Base-by-base conservation (phyloP, 352 stramenopile genomes). In the Phytophthora crassamura region DNA sequence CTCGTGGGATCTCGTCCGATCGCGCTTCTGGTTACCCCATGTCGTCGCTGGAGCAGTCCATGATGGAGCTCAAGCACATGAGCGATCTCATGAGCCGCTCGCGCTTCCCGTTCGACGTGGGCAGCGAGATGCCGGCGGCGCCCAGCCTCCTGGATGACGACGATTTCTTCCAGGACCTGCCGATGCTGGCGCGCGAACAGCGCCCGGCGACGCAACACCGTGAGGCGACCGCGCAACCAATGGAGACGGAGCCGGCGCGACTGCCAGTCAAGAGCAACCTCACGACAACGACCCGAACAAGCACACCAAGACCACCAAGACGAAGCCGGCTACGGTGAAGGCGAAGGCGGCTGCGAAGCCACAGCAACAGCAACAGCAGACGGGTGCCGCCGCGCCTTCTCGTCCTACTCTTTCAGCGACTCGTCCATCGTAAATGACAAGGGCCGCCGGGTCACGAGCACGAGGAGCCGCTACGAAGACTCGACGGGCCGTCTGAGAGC, bases 161-260 rank as follows among this genome's bases (percentile, higher is more conserved):
- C 53, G 75, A 80, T 6, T 87, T 84, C 66, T 87, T 84, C 70
- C 59, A 72, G n/a, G 78, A 87, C 53, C 54, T 87, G n/a, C 57
- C 67, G 14, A 36, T 70, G 6, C 51, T 54, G 47, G 54, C 42
- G 20, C 53, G 64, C 35, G 53, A 72, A 15, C 57, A 72, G 54
- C 12, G 59, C 45, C 22, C 30, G n/a, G 18, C 53, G 10, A 56
- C 33, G 14, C 18, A 51, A 11, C 25, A 68, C 34, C 8, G 46
- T 36, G 20, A 53, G 11, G 30, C 41, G 30, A 28, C 22, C 18
- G 45, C 11, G 25, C 45, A 51, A 15, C 12, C 45, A 20, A 33
- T 48, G 41, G 41, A 48, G n/a, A 33, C 41, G 14, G 5, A 28
- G 18, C 5, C 41, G n/a, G n/a, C n/a, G n/a, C n/a, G n/a, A n/a